phyloP scores from a whole-genome alignment of 1,284 basidiomycete genomes.

The Ustilago nuda region DNA sequence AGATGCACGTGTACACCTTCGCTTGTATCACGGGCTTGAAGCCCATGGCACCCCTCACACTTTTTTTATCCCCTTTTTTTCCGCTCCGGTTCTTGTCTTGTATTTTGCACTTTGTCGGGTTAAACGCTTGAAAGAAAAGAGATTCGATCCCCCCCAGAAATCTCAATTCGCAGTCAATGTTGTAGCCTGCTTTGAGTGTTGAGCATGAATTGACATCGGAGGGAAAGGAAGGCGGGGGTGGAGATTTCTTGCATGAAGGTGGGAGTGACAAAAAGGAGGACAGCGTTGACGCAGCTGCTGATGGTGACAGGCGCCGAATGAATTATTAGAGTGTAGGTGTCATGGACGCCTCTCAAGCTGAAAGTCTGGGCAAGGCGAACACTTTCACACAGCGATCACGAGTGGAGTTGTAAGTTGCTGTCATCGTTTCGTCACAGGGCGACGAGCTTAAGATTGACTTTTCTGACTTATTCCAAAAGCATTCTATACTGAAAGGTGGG shows the following conservation, averaged over 20 bases:
- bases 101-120: slow-evolving; percentile 9
- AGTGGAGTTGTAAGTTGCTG: not conserved
- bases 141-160: slow-evolving; percentile 3
- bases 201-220: not conserved
- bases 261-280: not conserved
- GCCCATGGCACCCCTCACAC: not conserved
- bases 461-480: not conserved
- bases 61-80: not conserved
- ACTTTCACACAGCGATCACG: not conserved
- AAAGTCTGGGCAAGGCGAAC: not conserved
- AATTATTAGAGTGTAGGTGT: not conserved
- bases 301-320: not conserved
- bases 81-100: slow-evolving; percentile 4
- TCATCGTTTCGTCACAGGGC: not conserved
- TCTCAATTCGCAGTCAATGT: not conserved
- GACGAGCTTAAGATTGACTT: not conserved
- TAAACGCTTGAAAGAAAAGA: not conserved
- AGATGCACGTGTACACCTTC: slow-evolving; percentile 1
- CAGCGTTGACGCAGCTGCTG: not conserved
- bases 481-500: not conserved
- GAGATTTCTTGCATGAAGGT: not conserved
- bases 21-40: not conserved
- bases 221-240: not conserved
- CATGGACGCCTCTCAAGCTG: not conserved
- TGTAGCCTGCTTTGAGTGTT: not conserved